A percentile compares a stretch with the other conserved stretches of the same genome.
These are phyloP conservation scores for Rhynchosporium secalis DNA, from an alignment of 2,329 filamentous ascomycete genomes.

Conservation along the genomic window DNA sequence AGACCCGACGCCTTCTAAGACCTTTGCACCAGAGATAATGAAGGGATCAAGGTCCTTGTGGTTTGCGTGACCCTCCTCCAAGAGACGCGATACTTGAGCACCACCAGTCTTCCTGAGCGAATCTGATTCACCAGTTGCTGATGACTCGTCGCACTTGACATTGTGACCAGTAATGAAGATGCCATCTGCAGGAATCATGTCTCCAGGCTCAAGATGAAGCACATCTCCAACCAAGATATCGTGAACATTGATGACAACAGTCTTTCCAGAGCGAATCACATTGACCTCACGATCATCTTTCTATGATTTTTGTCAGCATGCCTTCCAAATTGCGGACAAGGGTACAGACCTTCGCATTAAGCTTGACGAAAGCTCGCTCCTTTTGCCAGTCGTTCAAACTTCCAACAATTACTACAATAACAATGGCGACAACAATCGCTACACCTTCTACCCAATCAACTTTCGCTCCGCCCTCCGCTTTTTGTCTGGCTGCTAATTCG, in stretches of 20 bases:
- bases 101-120: constrained; percentile 24
- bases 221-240: constrained; percentile 74
- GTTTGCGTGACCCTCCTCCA: constrained; percentile 16
- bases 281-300: constrained; percentile 76
- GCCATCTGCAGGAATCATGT: constrained; percentile 70
- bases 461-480: constrained; percentile 45
- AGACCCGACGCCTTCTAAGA: constrained; percentile 72
- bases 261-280: constrained; percentile 70
- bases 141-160: constrained; percentile 71
- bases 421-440: constrained; percentile 73
- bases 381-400: constrained; percentile 81
- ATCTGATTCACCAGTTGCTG: constrained; percentile 74
- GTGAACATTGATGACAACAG: constrained; percentile 67
- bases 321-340: background rate
- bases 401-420: constrained; percentile 73
- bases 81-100: constrained; percentile 14
- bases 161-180: constrained; percentile 68
- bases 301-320: constrained; percentile 14
- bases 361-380: constrained; percentile 75
- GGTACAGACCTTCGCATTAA: constrained; percentile 62
- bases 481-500: constrained; percentile 46
- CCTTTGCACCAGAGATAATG: constrained; percentile 76
- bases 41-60: constrained; percentile 66
- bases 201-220: constrained; percentile 71
- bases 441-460: constrained; percentile 81